Base-by-base conservation (phyloP, 2,329 filamentous ascomycete species). In the Massarina eburnea region DNA sequence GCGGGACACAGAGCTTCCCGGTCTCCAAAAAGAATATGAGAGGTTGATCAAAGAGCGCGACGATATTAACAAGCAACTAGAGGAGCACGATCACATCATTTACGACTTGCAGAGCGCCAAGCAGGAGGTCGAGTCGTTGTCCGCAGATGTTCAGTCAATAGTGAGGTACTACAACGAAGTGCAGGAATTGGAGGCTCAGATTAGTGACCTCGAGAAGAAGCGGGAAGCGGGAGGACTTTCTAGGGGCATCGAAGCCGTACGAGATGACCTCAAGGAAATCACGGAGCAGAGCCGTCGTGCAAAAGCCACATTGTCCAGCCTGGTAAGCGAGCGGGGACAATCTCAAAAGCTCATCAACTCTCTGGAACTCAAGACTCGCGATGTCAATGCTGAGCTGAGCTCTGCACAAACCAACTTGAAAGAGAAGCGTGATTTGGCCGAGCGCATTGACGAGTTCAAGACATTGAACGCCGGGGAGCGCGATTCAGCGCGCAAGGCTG, bases 191-290 rank as follows among this genome's bases (percentile, higher is more conserved):
- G 82, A 88, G 59, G 73, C 73, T 30, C 87, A 96, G 66, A 86
- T 96, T 39, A 78, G 86, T 45, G 83, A 88, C 43, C 80, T 96
- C 39, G 78, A 82, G 46, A 83, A 84, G 8, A 90, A 91, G 56
- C 88, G 96, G 63, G 83, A 86, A 60, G 81, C 85, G 12, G 77
- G 79, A 20, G 80, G 81, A 10, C 69, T 78, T 8, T 80, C 82
- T 12, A 83, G 89, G 51, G 88, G 88, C 22, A 80, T 90, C 6
- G 88, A 95, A 43, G 88, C 94, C 55, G 91, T 97, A 42, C 88
- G 94, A 58, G 84, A 88, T 42, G 82, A 91, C 38, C 82, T 91
- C 50, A 82, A 83, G 38, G 72, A 75, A 15, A 78, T 85, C 45
- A 80, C 80, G 17, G 88, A 91, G 49, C 83, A 88, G 62, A 79